Evolutionary conservation across 177 flowering plant genomes (phyloP).

Genomic region (Telopea speciosissima): DNA sequence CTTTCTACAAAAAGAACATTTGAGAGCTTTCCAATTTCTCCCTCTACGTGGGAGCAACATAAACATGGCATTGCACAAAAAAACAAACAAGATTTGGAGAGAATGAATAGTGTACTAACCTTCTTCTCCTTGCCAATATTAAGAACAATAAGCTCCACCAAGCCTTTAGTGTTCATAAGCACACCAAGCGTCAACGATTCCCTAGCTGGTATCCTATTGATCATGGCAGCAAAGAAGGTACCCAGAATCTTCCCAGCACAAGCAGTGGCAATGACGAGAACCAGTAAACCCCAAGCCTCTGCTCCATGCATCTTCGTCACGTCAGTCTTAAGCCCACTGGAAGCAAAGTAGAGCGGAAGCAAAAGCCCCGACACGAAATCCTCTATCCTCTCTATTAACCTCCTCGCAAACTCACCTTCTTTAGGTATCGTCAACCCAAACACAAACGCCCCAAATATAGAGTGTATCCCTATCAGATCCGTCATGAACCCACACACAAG

Average conservation of each 20-base stretch:
- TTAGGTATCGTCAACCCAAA: conserved; percentile 73
- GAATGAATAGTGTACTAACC: conserved; percentile 22
- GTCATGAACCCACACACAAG: conserved; percentile 62
- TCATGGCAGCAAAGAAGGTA: conserved; percentile 48
- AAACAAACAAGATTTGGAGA: too few relatives aligned
- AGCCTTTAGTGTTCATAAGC: conserved; percentile 68
- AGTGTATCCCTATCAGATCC: conserved; percentile 69
- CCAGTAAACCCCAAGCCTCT: conserved; percentile 65
- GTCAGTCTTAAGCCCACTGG: conserved; percentile 78
- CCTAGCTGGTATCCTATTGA: conserved; percentile 41
- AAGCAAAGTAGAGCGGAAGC: conserved; percentile 75
- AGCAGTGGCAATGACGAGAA: conserved; percentile 50
- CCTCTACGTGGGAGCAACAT: too few relatives aligned
- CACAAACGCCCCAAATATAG: conserved; percentile 79
- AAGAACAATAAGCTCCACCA: conserved; percentile 72
- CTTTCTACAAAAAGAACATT: too few relatives aligned
- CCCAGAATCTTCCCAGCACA: conserved; percentile 69
- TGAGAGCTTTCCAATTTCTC: too few relatives aligned
- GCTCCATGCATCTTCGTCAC: conserved; percentile 49
- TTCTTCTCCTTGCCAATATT: conserved; percentile 64
- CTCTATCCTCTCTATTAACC: conserved; percentile 55
- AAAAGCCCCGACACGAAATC: conserved; percentile 66
- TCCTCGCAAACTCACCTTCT: conserved; percentile 49
- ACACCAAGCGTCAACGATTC: conserved; percentile 61
- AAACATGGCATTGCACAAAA: too few relatives aligned